These are phyloP conservation scores for Ettlia oleoabundans DNA, from an alignment of 139 green algal genomes.

Conservation along the genomic window DNA sequence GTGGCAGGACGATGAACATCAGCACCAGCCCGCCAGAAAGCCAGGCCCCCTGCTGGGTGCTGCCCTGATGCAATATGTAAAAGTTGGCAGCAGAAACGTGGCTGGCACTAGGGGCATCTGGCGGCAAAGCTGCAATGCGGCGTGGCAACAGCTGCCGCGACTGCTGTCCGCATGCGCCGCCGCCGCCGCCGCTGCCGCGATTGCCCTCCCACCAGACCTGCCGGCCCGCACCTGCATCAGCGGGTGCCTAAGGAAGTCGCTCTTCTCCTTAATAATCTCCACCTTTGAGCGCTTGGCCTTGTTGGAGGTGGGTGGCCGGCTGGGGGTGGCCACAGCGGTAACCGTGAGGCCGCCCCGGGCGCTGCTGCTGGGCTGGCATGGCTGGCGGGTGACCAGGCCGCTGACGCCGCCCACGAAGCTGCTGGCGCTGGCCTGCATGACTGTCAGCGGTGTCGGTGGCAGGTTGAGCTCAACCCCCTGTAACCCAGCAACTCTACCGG, in stretches of 20 bases:
- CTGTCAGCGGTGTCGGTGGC: neutral
- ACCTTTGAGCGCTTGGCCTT: constrained; percentile 85
- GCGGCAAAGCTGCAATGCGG: neutral
- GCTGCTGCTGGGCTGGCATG: neutral
- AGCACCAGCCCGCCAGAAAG: too few relatives aligned
- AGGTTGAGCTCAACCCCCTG: too few relatives aligned
- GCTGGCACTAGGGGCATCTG: neutral
- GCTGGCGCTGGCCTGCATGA: neutral
- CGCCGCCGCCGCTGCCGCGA: too few relatives aligned
- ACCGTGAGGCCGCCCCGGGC: neutral
- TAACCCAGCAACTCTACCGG: too few relatives aligned
- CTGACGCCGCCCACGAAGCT: neutral
- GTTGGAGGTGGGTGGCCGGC: constrained; percentile 72
- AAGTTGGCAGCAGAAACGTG: too few relatives aligned
- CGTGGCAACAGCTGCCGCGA: neutral
- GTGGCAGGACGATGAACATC: too few relatives aligned
- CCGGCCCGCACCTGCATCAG: constrained; percentile 80
- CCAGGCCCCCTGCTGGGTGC: too few relatives aligned
- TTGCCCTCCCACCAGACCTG: too few relatives aligned
- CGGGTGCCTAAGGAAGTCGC: constrained; percentile 95
- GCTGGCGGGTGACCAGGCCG: neutral
- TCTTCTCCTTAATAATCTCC: constrained; percentile 98
- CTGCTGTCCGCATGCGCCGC: neutral
- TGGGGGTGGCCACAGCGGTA: constrained; percentile 68
- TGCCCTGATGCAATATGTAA: too few relatives aligned